Percentiles rank a stretch among this genome's conserved stretches.
These are phyloP conservation scores for Sicyos edulis DNA, from an alignment of 306 rosid species.

Conservation along the genomic window DNA sequence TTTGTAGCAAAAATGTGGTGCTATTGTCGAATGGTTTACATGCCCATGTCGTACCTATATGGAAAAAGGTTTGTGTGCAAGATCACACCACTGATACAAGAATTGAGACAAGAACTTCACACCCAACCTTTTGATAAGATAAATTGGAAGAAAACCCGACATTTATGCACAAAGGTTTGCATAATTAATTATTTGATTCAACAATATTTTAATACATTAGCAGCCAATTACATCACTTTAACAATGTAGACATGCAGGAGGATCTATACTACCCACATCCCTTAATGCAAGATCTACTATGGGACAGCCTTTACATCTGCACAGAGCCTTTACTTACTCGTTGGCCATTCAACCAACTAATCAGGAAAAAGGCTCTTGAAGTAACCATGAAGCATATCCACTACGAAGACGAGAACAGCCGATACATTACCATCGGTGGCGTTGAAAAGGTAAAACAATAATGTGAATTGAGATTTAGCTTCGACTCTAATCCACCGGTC, in stretches of 20 bases:
- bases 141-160: slow-evolving; percentile 62
- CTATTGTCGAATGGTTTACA: slow-evolving; percentile 63
- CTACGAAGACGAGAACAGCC: slow-evolving; percentile 64
- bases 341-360: slow-evolving; percentile 56
- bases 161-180: slow-evolving; percentile 45
- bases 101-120: slow-evolving; percentile 51
- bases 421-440: slow-evolving; percentile 56
- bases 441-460: slow-evolving; percentile 42
- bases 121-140: slow-evolving; percentile 41
- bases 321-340: slow-evolving; percentile 59
- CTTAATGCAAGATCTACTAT: slow-evolving; percentile 48
- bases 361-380: slow-evolving; percentile 52
- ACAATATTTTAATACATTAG: neutral
- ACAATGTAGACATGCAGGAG: slow-evolving; percentile 31
- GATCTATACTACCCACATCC: slow-evolving; percentile 58
- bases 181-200: neutral
- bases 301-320: slow-evolving; percentile 59
- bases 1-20: slow-evolving; percentile 79
- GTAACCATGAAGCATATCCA: slow-evolving; percentile 68
- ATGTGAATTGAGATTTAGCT: neutral
- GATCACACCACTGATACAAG: slow-evolving; percentile 60
- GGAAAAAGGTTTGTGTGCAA: slow-evolving; percentile 47
- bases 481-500: neutral
- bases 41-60: slow-evolving; percentile 77
- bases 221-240: too few relatives aligned